These are phyloP conservation scores for Phytophthora palmivora DNA, from an alignment of 352 stramenopile species.

Conservation along the genomic window DNA sequence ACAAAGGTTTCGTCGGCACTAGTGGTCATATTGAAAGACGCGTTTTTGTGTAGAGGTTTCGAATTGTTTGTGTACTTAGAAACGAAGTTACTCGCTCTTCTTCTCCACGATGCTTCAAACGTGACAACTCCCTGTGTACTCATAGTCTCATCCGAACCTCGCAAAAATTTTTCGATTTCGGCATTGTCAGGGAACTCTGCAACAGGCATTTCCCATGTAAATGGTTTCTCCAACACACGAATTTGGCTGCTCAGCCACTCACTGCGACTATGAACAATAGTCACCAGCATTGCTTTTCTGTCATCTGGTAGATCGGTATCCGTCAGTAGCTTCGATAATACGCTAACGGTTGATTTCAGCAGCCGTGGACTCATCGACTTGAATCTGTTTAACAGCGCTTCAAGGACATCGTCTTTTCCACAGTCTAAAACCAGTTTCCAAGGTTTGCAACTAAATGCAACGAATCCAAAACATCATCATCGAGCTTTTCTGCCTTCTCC, in stretches of 20 bases:
- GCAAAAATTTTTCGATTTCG: conserved; percentile 18
- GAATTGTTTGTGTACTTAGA: not conserved
- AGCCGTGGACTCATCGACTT: conserved; percentile 2
- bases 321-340: not conserved
- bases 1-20: not conserved
- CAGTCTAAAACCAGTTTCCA: conserved; percentile 6
- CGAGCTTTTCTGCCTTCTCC: not conserved
- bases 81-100: not conserved
- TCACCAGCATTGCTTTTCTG: not conserved
- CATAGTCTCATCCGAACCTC: conserved; percentile 1
- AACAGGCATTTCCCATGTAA: conserved; percentile 27
- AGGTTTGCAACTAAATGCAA: too few relatives aligned
- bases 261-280: not conserved
- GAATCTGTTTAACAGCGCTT: not conserved
- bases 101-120: not conserved
- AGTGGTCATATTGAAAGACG: not conserved
- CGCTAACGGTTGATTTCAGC: not conserved
- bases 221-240: conserved; percentile 14
- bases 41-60: not conserved
- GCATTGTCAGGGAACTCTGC: conserved; percentile 8
- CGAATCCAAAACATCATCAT: not conserved
- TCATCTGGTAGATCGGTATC: not conserved
- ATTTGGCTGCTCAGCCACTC: conserved; percentile 25
- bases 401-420: not conserved
- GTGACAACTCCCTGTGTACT: not conserved